phyloP scores from a whole-genome alignment of 2,329 filamentous ascomycete genomes.

The Phialophora expanda region DNA sequence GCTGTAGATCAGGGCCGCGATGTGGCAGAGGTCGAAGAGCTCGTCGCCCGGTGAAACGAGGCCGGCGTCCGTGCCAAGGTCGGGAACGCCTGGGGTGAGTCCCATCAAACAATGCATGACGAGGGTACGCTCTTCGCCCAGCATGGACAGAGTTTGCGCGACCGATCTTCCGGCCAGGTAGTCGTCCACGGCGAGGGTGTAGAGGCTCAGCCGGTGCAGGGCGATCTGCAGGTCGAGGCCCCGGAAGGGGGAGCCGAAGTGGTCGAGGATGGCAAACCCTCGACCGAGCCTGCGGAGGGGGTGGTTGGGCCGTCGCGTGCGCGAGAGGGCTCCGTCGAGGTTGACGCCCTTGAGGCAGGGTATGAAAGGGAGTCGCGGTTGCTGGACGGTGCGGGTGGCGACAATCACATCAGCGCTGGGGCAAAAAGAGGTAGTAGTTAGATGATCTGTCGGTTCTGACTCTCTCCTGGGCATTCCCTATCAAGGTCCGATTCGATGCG shows the following conservation, averaged over 20 bases:
- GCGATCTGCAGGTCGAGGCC: constrained; percentile 11
- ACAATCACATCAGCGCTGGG: constrained; percentile 7
- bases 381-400: constrained; percentile 12
- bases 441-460: background rate
- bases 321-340: constrained; percentile 6
- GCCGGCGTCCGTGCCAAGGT: background rate
- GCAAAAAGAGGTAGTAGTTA: background rate
- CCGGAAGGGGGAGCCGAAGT: background rate
- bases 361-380: constrained; percentile 1
- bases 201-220: constrained; percentile 15
- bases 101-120: constrained; percentile 14
- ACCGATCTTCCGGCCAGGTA: constrained; percentile 9
- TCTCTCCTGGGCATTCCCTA: too few species aligned
- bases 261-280: constrained; percentile 6
- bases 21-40: constrained; percentile 8
- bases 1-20: constrained; percentile 17
- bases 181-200: constrained; percentile 23
- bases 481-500: too few species aligned
- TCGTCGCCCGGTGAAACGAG: background rate
- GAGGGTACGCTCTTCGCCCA: constrained; percentile 9
- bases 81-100: background rate
- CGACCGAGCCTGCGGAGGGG: constrained; percentile 7
- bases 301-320: background rate
- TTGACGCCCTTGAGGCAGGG: background rate
- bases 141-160: constrained; percentile 7